Evolutionary conservation across 306 rosid genomes (phyloP).

Genomic region (Cucumis cinereus): DNA sequence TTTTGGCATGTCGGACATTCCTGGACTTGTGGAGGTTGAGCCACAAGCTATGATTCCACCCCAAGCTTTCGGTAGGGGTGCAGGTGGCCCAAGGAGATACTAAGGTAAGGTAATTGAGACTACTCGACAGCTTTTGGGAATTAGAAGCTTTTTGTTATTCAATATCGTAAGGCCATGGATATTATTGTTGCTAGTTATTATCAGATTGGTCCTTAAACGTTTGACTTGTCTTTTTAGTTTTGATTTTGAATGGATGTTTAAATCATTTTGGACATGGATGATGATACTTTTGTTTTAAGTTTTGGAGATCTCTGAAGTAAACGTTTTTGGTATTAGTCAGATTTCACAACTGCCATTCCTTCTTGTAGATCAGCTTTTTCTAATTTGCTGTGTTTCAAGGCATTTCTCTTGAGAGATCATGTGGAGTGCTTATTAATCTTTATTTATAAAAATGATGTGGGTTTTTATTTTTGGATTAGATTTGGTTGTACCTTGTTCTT

Average conservation of each 20-base stretch:
- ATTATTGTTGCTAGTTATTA: not conserved
- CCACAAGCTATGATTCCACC: slow-evolving; percentile 10
- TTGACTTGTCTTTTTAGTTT: not conserved
- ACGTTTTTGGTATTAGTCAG: not conserved
- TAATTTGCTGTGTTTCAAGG: not conserved
- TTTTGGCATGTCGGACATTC: slow-evolving; percentile 21
- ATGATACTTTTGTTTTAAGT: not conserved
- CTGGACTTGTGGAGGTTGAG: slow-evolving; percentile 20
- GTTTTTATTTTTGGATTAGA: too few relatives aligned
- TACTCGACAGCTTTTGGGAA: not conserved
- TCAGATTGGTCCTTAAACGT: not conserved
- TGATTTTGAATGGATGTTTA: slow-evolving; percentile 4
- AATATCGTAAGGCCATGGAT: not conserved
- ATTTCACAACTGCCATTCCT: not conserved
- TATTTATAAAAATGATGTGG: not conserved
- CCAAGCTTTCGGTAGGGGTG: slow-evolving; percentile 21
- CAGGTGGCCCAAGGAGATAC: slow-evolving; percentile 21
- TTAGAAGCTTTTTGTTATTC: not conserved
- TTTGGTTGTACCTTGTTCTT: too few relatives aligned
- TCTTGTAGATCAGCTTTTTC: not conserved
- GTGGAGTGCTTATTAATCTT: not conserved
- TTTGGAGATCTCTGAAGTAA: slow-evolving; percentile 2
- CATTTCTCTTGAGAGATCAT: not conserved
- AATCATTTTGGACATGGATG: slow-evolving; percentile 4
- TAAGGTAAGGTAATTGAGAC: slow-evolving; percentile 12